Evolutionary conservation across 371 early-diverging fungal species (phyloP).

Genomic region (Mortierella sp.): DNA sequence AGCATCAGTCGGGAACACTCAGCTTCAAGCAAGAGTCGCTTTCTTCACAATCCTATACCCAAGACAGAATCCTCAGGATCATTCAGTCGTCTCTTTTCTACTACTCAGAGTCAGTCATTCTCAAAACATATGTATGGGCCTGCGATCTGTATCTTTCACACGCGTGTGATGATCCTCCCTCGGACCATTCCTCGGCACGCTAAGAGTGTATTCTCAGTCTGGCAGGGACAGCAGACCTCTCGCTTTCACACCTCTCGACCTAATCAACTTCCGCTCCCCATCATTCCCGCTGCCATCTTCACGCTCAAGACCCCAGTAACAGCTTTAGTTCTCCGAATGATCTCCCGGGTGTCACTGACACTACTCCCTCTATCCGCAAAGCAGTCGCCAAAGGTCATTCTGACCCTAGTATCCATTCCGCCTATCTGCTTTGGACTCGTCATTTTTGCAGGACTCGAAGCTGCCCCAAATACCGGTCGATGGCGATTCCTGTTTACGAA

Average conservation of each 20-base stretch:
- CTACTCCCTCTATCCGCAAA: slow-evolving; percentile 43
- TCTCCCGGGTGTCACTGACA: slow-evolving; percentile 44
- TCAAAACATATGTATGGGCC: too few species aligned
- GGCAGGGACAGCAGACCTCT: slow-evolving; percentile 3
- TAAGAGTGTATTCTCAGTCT: neutral
- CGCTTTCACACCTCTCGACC: slow-evolving; percentile 37
- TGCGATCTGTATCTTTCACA: too few species aligned
- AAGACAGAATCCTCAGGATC: neutral
- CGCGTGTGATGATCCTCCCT: neutral
- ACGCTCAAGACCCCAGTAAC: slow-evolving; percentile 50
- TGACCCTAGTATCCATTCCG: slow-evolving; percentile 39
- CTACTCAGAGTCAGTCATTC: too few species aligned
- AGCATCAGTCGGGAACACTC: slow-evolving; percentile 3
- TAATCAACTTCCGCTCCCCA: slow-evolving; percentile 20
- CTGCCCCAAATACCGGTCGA: slow-evolving; percentile 70
- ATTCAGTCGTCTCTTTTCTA: neutral
- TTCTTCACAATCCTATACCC: neutral
- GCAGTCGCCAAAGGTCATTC: slow-evolving; percentile 38
- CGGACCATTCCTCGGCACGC: neutral
- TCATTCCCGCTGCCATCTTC: slow-evolving; percentile 37
- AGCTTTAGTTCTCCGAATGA: slow-evolving; percentile 34
- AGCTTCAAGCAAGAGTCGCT: neutral
- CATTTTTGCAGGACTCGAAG: slow-evolving; percentile 49
- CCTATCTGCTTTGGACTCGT: slow-evolving; percentile 48
- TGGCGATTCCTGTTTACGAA: slow-evolving; percentile 64